Evolutionary conservation across 805 yeast species (phyloP).

Genomic region (Candida corydali): DNA sequence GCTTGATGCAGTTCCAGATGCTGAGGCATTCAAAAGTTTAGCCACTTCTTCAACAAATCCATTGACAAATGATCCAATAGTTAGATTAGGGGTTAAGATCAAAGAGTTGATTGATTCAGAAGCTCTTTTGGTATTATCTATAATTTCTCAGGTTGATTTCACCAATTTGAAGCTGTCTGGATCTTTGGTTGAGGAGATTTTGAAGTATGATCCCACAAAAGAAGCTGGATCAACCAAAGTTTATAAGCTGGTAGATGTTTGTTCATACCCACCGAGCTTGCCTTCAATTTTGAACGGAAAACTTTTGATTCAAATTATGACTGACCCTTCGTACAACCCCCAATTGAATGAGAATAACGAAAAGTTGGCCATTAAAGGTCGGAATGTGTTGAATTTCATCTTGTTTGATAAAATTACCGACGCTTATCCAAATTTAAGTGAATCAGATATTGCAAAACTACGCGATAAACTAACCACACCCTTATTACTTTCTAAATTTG

Average conservation of each 20-base stretch:
- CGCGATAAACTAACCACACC: slow-evolving; percentile 18
- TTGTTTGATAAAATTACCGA: slow-evolving; percentile 30
- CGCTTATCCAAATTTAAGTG: slow-evolving; percentile 26
- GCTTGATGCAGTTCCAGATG: neutral
- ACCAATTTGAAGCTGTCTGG: slow-evolving; percentile 25
- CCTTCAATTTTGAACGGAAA: slow-evolving; percentile 23
- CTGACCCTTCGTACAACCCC: slow-evolving; percentile 28
- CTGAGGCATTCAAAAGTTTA: neutral
- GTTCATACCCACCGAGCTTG: slow-evolving; percentile 26
- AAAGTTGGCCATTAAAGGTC: slow-evolving; percentile 28
- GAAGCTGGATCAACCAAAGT: neutral
- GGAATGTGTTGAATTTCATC: slow-evolving; percentile 18
- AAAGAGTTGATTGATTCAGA: slow-evolving; percentile 30
- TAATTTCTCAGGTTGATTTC: slow-evolving; percentile 30
- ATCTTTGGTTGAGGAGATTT: slow-evolving; percentile 24
- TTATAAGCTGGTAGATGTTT: neutral
- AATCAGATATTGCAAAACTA: slow-evolving; percentile 27
- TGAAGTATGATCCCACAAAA: slow-evolving; percentile 23
- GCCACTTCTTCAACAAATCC: neutral
- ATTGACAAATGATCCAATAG: neutral
- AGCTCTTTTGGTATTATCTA: slow-evolving; percentile 27
- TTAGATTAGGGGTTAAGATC: slow-evolving; percentile 28
- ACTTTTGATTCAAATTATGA: slow-evolving; percentile 24
- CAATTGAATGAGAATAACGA: slow-evolving; percentile 25
- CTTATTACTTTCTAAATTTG: slow-evolving; percentile 30